Base-by-base conservation (phyloP, 495 filamentous ascomycete genomes). In the Trichoderma virens region DNA sequence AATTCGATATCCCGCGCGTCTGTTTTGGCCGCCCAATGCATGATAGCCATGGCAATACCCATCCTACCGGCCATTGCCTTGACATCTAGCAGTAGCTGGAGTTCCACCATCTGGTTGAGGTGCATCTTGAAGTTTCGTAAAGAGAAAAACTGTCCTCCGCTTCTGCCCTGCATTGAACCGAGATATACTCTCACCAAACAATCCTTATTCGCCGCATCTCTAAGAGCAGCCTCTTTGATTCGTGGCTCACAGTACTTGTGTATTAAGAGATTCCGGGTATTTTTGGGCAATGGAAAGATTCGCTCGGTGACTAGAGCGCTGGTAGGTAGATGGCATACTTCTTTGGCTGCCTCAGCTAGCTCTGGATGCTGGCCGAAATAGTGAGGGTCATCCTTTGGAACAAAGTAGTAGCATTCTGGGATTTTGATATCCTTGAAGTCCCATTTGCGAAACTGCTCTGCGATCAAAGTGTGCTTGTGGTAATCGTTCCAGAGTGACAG, bases 181-280 rank as follows among this genome's bases (percentile, higher is more conserved):
- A 75, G 67, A 32, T 75, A 73, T 0, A 68, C 14, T 31, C 70
- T 60, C 1, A 73, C 70, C 27, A 73, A 62, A 60, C 73, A 75
- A 9, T 75, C 69, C 5, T 20, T 60, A 38, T 75, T 75, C 14
- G 63, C 68, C 0, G 23, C 28, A 34, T 68, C 65, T 1, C 16
- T 45, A 4, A 63, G 35, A 1, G 65, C 70, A 11, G 35, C 28
- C 11, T 65, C 28, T 39, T 64, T 63, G 60, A 61, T 51, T n/a
- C 32, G 5, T 14, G 65, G 66, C 0, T 45, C 35, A 39, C 72
- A 74, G 68, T 68, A 73, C 41, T 70, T 69, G 5, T 73, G 65
- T 23, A 73, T 73, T 14, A 74, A 30, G 0, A 62, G 28, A 0
- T 39, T 25, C 2, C 66, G 66, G 2, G 61, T 68, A 14, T 28